Conservation (phyloP, 495 filamentous ascomycete species). For the Hyaloscypha finlandica region DNA sequence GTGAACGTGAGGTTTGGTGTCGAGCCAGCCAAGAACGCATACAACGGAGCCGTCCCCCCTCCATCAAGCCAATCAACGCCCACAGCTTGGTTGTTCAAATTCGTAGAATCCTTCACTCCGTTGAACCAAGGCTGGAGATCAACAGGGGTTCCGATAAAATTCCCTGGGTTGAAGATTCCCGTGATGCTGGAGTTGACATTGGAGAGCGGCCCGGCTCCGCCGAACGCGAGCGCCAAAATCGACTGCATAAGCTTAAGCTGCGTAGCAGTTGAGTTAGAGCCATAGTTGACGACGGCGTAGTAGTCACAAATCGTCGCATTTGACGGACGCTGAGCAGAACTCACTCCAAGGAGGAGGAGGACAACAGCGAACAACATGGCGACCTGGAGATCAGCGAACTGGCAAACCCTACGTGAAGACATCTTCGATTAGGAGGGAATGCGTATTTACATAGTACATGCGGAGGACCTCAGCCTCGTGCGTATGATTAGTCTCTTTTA, state of each 20-base stretch:
- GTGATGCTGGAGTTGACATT: constrained; percentile 39
- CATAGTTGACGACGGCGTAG: constrained; percentile 44
- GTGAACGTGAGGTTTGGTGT: constrained; percentile 15
- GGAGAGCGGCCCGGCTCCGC: constrained; percentile 43
- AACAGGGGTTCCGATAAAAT: constrained; percentile 42
- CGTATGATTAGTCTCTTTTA: neutral
- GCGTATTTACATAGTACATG: constrained; percentile 4
- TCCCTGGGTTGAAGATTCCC: constrained; percentile 45
- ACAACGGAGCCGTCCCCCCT: constrained; percentile 22
- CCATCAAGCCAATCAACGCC: constrained; percentile 32
- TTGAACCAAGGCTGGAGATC: constrained; percentile 50
- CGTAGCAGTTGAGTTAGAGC: constrained; percentile 46
- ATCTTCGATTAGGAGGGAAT: neutral
- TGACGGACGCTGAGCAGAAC: constrained; percentile 38
- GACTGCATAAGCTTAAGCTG: constrained; percentile 46
- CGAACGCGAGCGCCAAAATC: constrained; percentile 50
- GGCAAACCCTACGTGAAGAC: neutral
- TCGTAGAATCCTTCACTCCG: constrained; percentile 45
- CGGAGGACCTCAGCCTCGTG: neutral
- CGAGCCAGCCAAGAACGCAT: constrained; percentile 19
- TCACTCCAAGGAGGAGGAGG: constrained; percentile 1
- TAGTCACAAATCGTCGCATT: constrained; percentile 50
- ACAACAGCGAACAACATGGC: neutral
- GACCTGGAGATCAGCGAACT: neutral
- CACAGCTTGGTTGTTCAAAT: constrained; percentile 34